A percentile compares a stretch with the other conserved stretches of the same genome.
Evolutionary conservation across 2,329 filamentous ascomycete genomes (phyloP).

Genomic region (Cytospora paraplurivora): DNA sequence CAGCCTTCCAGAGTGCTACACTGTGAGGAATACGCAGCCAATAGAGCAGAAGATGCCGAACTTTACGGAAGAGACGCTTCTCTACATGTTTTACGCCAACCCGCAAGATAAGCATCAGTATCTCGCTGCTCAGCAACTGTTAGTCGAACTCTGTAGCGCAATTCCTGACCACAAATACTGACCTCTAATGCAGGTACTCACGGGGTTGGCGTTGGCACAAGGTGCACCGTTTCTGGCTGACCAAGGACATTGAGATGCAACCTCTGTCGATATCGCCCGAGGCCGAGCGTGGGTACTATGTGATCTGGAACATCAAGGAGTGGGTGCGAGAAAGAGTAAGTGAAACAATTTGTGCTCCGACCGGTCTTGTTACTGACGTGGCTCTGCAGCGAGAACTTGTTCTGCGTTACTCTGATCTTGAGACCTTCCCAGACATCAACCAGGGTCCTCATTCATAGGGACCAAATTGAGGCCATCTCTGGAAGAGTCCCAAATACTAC

Average conservation of each 20-base stretch:
- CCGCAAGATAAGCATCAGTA: slow-evolving; percentile 65
- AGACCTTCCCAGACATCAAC: slow-evolving; percentile 43
- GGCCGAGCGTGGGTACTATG: slow-evolving; percentile 67
- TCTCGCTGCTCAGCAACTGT: slow-evolving; percentile 65
- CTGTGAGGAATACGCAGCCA: slow-evolving; percentile 65
- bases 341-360: slow-evolving; percentile 26
- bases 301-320: slow-evolving; percentile 64
- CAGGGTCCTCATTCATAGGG: slow-evolving; percentile 22
- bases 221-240: slow-evolving; percentile 66
- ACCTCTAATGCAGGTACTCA: slow-evolving; percentile 49
- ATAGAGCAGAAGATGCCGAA: slow-evolving; percentile 66
- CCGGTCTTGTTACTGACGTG: slow-evolving; percentile 27
- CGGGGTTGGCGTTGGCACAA: slow-evolving; percentile 72
- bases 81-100: slow-evolving; percentile 71
- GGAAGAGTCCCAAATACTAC: slow-evolving; percentile 3
- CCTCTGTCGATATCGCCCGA: slow-evolving; percentile 60
- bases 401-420: slow-evolving; percentile 63
- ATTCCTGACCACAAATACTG: neutral
- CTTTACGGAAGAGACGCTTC: slow-evolving; percentile 69
- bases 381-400: slow-evolving; percentile 57
- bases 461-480: slow-evolving; percentile 7
- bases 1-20: slow-evolving; percentile 66
- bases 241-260: slow-evolving; percentile 67
- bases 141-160: slow-evolving; percentile 34
- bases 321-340: slow-evolving; percentile 67